Percentiles rank a stretch among this genome's conserved stretches.
Evolutionary conservation across 1,139 yeast species (phyloP).

Genomic region (Yamadazyma triangularis): DNA sequence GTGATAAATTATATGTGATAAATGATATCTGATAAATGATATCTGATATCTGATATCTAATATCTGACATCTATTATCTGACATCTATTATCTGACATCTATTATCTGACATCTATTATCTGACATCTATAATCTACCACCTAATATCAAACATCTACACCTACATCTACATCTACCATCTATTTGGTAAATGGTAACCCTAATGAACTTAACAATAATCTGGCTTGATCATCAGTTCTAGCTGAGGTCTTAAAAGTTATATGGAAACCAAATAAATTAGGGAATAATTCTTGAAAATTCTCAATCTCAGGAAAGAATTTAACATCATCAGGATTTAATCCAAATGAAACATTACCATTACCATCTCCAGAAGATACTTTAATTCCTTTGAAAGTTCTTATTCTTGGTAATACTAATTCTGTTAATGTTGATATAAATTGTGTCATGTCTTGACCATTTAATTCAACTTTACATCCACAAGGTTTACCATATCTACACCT

Average conservation of each 20-base stretch:
- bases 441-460: constrained; percentile 77
- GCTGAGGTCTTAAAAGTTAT: constrained; percentile 85
- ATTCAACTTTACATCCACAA: constrained; percentile 84
- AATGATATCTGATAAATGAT: too few species aligned
- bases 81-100: too few species aligned
- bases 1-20: too few species aligned
- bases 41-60: too few species aligned
- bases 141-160: constrained; percentile 1
- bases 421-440: constrained; percentile 84
- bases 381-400: constrained; percentile 83
- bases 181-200: constrained; percentile 65
- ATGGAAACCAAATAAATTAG: constrained; percentile 81
- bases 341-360: constrained; percentile 82
- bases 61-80: too few species aligned
- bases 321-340: constrained; percentile 73
- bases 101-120: background rate
- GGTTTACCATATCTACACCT: constrained; percentile 81
- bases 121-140: background rate
- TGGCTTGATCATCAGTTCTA: constrained; percentile 88
- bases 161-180: constrained; percentile 5
- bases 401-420: constrained; percentile 89
- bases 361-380: constrained; percentile 75
- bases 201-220: constrained; percentile 73
- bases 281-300: constrained; percentile 86
- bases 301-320: constrained; percentile 91